Evolutionary conservation across 2,329 filamentous ascomycete species (phyloP).

Genomic region (Catunica adiposa): DNA sequence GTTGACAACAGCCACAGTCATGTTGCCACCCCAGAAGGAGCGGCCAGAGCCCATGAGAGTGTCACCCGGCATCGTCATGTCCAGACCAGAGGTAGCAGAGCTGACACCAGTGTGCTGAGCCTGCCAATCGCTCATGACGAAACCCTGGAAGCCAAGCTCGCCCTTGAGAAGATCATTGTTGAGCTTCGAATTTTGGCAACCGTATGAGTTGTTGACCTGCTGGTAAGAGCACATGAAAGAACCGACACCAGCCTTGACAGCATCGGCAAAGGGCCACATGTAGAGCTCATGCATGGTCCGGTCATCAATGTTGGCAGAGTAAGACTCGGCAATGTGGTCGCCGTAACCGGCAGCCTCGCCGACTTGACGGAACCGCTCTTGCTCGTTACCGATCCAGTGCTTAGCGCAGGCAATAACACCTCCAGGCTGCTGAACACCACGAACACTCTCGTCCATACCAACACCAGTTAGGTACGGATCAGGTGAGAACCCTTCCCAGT

Average conservation of each 20-base stretch:
- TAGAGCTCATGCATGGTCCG: conserved; percentile 62
- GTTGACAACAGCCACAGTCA: conserved; percentile 77
- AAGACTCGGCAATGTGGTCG: conserved; percentile 42
- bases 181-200: conserved; percentile 61
- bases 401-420: conserved; percentile 74
- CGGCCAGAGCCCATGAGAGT: conserved; percentile 54
- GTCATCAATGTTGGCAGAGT: conserved; percentile 51
- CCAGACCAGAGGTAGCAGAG: conserved; percentile 54
- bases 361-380: conserved; percentile 59
- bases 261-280: conserved; percentile 63
- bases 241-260: conserved; percentile 49
- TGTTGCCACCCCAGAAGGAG: conserved; percentile 70
- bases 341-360: conserved; percentile 36
- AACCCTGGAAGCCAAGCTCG: conserved; percentile 62
- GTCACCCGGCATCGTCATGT: conserved; percentile 85
- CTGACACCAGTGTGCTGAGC: conserved; percentile 56
- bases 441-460: conserved; percentile 54
- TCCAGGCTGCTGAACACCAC: conserved; percentile 67
- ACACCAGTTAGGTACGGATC: conserved; percentile 62
- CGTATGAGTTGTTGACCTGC: conserved; percentile 65
- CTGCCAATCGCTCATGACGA: conserved; percentile 66
- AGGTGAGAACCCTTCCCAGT: conserved; percentile 53
- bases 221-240: conserved; percentile 55
- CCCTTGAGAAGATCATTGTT: conserved; percentile 63
- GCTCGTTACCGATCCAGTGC: conserved; percentile 59